These are phyloP conservation scores for Citrus hindsii DNA, from an alignment of 345 rosid species.

Conservation along the genomic window DNA sequence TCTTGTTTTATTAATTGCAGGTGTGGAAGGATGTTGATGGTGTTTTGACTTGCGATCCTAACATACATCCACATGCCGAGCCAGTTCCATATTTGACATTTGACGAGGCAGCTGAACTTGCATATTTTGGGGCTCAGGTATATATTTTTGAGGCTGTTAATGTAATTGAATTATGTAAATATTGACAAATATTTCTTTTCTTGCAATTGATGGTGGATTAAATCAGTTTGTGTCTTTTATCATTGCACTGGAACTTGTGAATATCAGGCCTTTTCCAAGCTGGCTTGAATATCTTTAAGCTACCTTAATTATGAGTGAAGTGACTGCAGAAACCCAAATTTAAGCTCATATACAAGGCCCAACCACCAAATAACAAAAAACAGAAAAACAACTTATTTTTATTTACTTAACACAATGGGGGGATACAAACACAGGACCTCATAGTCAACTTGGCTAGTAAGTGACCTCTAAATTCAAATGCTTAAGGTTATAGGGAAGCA, in stretches of 20 bases:
- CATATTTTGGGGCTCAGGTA: slow-evolving; percentile 99
- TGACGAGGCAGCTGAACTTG: slow-evolving; percentile 99
- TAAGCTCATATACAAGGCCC: neutral
- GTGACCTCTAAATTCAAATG: neutral
- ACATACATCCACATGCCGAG: slow-evolving; percentile 63
- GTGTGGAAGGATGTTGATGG: slow-evolving; percentile 99
- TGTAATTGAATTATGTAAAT: neutral
- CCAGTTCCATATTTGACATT: slow-evolving; percentile 90
- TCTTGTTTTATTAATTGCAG: slow-evolving; percentile 29
- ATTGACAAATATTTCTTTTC: neutral
- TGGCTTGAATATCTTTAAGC: neutral
- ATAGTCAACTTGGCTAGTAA: neutral
- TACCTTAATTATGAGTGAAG: neutral
- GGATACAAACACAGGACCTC: neutral
- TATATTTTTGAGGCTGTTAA: neutral
- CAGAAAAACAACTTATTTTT: neutral
- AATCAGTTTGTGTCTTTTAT: neutral
- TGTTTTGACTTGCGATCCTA: slow-evolving; percentile 97
- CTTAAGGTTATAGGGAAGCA: neutral
- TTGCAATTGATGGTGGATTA: neutral
- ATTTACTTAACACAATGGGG: neutral
- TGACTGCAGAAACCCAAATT: neutral
- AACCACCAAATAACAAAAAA: neutral
- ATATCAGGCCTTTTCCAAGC: neutral
- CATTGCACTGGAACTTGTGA: slow-evolving; percentile 2